phyloP scores from a whole-genome alignment of 179 eudicot genomes.

The Camellia oleifera region DNA sequence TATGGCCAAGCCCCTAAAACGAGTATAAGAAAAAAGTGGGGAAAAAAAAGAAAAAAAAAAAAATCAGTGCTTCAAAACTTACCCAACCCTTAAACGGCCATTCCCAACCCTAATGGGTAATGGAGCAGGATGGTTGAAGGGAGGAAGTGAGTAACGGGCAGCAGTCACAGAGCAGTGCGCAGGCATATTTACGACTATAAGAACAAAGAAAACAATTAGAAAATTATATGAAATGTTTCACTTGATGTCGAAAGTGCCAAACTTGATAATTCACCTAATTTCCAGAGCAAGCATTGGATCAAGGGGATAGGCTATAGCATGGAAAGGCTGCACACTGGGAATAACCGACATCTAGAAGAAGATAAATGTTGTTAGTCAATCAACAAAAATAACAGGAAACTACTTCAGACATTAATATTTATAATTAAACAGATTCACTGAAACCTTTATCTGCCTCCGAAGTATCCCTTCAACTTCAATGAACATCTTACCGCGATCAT shows the following conservation, averaged over 20 bases:
- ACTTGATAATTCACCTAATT: slow-evolving; percentile 54
- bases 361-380: slow-evolving; percentile 10
- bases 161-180: slow-evolving; percentile 87
- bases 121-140: slow-evolving; percentile 71
- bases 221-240: neutral
- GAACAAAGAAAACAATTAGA: slow-evolving; percentile 13
- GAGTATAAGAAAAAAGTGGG: too few species aligned
- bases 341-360: slow-evolving; percentile 71
- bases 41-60: neutral
- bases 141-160: slow-evolving; percentile 73
- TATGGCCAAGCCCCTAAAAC: too few species aligned
- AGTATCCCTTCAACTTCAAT: slow-evolving; percentile 83
- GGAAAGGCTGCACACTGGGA: slow-evolving; percentile 98
- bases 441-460: slow-evolving; percentile 89
- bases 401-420: neutral
- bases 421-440: neutral
- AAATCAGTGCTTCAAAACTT: slow-evolving; percentile 21
- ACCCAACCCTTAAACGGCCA: slow-evolving; percentile 86
- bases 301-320: slow-evolving; percentile 98
- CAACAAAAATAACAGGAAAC: neutral
- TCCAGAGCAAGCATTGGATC: slow-evolving; percentile 93
- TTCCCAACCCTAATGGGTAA: slow-evolving; percentile 65
- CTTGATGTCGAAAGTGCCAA: neutral
- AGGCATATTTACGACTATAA: slow-evolving; percentile 91
- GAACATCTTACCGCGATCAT: slow-evolving; percentile 74